Evolutionary conservation across 73 alveolate genomes (phyloP).

Genomic region (Paramecium primaurelia): DNA sequence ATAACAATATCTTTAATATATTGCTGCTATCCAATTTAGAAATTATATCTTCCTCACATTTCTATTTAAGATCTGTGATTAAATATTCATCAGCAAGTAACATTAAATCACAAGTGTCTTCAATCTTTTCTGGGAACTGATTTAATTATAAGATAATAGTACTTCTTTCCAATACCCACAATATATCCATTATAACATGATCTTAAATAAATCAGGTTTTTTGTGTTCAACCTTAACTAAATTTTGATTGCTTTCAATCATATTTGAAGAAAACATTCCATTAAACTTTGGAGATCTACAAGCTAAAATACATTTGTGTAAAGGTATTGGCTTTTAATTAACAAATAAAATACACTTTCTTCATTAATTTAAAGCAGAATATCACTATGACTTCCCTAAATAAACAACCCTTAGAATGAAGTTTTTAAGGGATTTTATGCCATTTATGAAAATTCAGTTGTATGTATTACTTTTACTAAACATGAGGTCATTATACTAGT

Average conservation of each 20-base stretch:
- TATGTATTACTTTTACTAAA: conserved; percentile 51
- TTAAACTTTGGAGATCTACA: conserved; percentile 60
- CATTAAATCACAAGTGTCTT: conserved; percentile 55
- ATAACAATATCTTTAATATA: conserved; percentile 28
- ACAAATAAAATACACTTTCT: neutral
- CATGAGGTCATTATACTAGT: conserved; percentile 55
- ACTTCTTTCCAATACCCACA: conserved; percentile 56
- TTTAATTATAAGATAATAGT: neutral
- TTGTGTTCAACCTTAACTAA: conserved; percentile 24
- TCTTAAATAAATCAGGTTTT: conserved; percentile 46
- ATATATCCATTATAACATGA: conserved; percentile 56
- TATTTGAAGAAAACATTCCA: conserved; percentile 54
- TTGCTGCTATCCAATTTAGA: conserved; percentile 48
- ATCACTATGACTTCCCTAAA: neutral
- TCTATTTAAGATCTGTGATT: conserved; percentile 39
- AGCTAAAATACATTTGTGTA: conserved; percentile 54
- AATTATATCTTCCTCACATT: conserved; percentile 63
- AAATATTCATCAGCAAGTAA: conserved; percentile 62
- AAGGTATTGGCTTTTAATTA: conserved; percentile 15
- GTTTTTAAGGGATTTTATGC: conserved; percentile 48
- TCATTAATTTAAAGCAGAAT: conserved; percentile 17
- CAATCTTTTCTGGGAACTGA: conserved; percentile 53
- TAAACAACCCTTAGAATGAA: conserved; percentile 28
- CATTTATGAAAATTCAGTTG: conserved; percentile 45
- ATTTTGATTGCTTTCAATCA: neutral